Evolutionary conservation across 805 yeast genomes (phyloP), one percentile per base, ranked within the genome.

Genomic region (Metschnikowia lachancei): DNA sequence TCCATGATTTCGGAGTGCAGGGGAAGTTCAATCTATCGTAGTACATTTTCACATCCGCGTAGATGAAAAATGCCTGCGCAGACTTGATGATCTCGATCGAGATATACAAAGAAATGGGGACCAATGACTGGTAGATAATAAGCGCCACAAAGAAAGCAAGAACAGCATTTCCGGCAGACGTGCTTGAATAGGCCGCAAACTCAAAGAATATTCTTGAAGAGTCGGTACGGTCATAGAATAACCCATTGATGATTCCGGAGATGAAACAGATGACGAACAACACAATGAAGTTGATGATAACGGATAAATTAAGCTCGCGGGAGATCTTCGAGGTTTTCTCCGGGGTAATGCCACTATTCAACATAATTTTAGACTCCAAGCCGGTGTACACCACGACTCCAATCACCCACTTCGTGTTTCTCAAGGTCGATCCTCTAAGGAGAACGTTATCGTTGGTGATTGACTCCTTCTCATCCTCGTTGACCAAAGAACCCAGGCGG

Each of bases 1-100:
- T 83, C 95, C 95, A 87, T 0, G 91, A 76, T 59, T 86, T 85
- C 13, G 95, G 94, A 10, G 85, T 81, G 63, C 95, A 87, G 2
- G 94, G 92, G 57, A 81, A 86, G 62, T 87, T 92, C 49, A 87
- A 65, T 44, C 64, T 73, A 35, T 76, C 80, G 57, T 85, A 82
- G 61, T 86, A 87, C 81, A 87, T 80, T 43, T 76, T 67, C 35
- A 81, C 80, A 65, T 87, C 95, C 3, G 88, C 82, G 57, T 81
- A 84, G 45, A 87, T 87, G 70, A 87, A 87, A 52, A 74, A 85
- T 0, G 92, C 92, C 60, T 87, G 95, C 0, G 86, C 83, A 0
- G 94, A 83, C 61, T 86, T 86, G 62, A 87, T 83, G 57, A 87
- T 84, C 69, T 87, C 95, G 55, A 87, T 79, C 47, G 94, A 83